Evolutionary conservation across 169 alveolate species (phyloP), one percentile per base, ranked within the genome.

Genomic region (Babesia bigemina): DNA sequence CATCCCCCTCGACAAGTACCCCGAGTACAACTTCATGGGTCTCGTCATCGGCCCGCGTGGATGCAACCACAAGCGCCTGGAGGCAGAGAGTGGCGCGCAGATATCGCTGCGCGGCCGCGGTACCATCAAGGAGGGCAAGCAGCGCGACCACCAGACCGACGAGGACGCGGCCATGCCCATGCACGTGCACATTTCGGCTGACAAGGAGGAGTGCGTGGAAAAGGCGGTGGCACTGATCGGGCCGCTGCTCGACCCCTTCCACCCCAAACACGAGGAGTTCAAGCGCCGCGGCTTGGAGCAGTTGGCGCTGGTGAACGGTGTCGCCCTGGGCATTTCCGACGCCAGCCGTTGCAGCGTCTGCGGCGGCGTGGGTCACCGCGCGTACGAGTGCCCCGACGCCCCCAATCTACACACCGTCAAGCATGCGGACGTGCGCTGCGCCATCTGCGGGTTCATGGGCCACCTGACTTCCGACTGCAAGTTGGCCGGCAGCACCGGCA

Each of bases 21-120:
- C 98, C 6, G 97, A 95, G 61, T 92, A 93, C 84, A 95, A 95
- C 86, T 96, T 95, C 88, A 95, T 96, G 95, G 98, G 98, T 1
- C 88, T 96, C 67, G 94, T 96, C 70, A 94, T 96, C 55, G 99
- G 99, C 4, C 98, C 98, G 11, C 86, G 98, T 58, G 99, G 99
- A 19, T 94, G 96, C 75, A 94, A 96, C 75, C 99, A 96, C 92
- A 93, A 93, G 42, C 71, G 97, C 22, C 86, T 94, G 50, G 96
- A 94, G 81, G 95, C 96, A 28, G 96, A 94, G 66, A 92, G 96
- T 75, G 96, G 96, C 28, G 93, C 96, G 0, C 94, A 90, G 72
- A 94, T 94, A 59, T 91, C 95, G 61, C 88, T 94, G 52, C 81
- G 97, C 49, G 97, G 97, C 21, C 87, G 93, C 42, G 97, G 97